Conservation (phyloP, 1,284 basidiomycete species). For the Leccinum ponderosum region DNA sequence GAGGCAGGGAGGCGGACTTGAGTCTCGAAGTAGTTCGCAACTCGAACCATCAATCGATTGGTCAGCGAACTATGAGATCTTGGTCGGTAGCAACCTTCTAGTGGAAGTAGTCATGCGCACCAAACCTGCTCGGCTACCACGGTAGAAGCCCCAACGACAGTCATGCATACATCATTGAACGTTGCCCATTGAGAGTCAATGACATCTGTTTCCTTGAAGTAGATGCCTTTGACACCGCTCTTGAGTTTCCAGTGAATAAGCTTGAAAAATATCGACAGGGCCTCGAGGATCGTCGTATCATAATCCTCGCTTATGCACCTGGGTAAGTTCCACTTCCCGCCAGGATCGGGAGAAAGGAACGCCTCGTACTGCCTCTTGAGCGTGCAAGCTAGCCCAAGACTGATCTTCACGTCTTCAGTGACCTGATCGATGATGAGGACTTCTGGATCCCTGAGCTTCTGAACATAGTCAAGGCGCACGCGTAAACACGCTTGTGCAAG, state of each 20-base stretch:
- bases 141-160: conserved; percentile 85
- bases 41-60: conserved; percentile 87
- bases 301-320: conserved; percentile 89
- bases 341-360: conserved; percentile 84
- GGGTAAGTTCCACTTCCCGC: conserved; percentile 87
- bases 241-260: conserved; percentile 96
- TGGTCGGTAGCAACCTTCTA: conserved; percentile 1
- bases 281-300: conserved; percentile 87
- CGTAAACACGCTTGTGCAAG: conserved; percentile 91
- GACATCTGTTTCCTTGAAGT: conserved; percentile 98
- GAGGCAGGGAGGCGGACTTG: conserved; percentile 79
- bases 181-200: conserved; percentile 97
- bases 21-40: conserved; percentile 92
- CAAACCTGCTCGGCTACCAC: conserved; percentile 95
- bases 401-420: conserved; percentile 90
- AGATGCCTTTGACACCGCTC: conserved; percentile 87
- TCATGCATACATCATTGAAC: conserved; percentile 90
- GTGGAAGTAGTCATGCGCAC: conserved; percentile 44
- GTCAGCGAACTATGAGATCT: conserved; percentile 67
- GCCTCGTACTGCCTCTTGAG: conserved; percentile 94
- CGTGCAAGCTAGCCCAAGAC: conserved; percentile 90
- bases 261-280: conserved; percentile 90
- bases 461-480: conserved; percentile 88
- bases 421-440: conserved; percentile 95
- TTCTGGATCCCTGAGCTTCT: conserved; percentile 87